Percentiles rank a stretch among this genome's conserved stretches.
Conservation (phyloP, 2,329 filamentous ascomycete genomes). For the Zymoseptoria ardabiliae region DNA sequence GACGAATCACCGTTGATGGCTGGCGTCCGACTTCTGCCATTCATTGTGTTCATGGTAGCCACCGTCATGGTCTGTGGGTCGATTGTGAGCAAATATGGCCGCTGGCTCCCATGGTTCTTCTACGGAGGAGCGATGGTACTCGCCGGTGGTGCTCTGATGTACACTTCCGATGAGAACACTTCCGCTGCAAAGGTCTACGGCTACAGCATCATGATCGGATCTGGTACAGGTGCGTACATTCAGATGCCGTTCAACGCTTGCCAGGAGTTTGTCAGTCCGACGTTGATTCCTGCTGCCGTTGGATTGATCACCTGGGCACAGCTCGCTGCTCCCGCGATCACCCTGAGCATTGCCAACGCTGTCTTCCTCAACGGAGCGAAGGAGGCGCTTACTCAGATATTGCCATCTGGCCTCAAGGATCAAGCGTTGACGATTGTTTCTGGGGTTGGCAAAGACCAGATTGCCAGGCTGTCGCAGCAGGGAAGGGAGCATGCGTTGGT, state of each 20-base stretch:
- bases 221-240: constrained; percentile 6
- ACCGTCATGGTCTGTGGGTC: constrained; percentile 3
- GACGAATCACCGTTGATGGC: constrained; percentile 37
- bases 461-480: constrained; percentile 1
- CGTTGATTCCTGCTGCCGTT: constrained; percentile 1
- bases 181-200: constrained; percentile 8
- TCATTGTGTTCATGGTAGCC: constrained; percentile 3
- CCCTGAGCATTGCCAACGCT: constrained; percentile 7
- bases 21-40: constrained; percentile 37
- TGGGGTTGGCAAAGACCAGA: constrained; percentile 2
- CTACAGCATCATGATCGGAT: constrained; percentile 8
- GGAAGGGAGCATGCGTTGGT: constrained; percentile 4
- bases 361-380: constrained; percentile 6
- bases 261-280: constrained; percentile 1
- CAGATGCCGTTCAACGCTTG: constrained; percentile 8
- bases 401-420: not conserved
- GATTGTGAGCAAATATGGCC: not conserved
- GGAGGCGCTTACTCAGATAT: not conserved
- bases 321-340: constrained; percentile 4
- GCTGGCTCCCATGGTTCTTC: constrained; percentile 5
- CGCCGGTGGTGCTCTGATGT: constrained; percentile 8
- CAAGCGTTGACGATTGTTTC: constrained; percentile 1
- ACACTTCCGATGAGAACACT: constrained; percentile 6
- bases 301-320: constrained; percentile 8
- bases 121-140: constrained; percentile 7